A percentile compares a stretch with the other conserved stretches of the same genome.
Conservation (phyloP, 306 rosid species). For the Begonia peltatifolia region DNA sequence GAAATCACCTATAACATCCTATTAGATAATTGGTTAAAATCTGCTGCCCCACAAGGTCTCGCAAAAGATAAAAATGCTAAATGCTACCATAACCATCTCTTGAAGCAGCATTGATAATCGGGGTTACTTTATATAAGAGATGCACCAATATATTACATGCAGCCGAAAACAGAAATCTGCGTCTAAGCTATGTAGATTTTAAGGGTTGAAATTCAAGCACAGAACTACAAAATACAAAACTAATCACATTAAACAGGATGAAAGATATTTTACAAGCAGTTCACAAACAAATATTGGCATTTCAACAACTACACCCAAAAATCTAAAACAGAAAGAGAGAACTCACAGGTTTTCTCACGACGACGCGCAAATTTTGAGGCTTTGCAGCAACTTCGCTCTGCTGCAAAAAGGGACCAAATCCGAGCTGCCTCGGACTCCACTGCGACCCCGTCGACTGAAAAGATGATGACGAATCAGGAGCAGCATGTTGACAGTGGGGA, state of each 20-base stretch:
- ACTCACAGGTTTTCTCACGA: conserved; percentile 64
- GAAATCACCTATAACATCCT: no score
- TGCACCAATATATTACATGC: no score
- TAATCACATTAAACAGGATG: not conserved
- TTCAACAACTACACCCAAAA: conserved; percentile 2
- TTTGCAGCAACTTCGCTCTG: conserved; percentile 23
- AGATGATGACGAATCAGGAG: conserved; percentile 14
- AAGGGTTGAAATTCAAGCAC: no score
- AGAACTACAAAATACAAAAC: not conserved
- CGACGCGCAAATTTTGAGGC: conserved; percentile 31
- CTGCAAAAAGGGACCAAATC: conserved; percentile 39
- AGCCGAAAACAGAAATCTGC: no score
- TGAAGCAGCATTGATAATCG: no score
- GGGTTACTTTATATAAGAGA: no score
- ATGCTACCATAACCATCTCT: no score
- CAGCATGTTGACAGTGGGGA: conserved; percentile 18
- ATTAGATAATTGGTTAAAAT: no score
- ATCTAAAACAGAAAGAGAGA: not conserved
- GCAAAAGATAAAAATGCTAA: no score
- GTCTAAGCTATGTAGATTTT: no score
- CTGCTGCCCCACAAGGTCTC: no score
- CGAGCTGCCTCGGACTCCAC: conserved; percentile 51
- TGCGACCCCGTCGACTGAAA: conserved; percentile 13
- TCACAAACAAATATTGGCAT: no score
- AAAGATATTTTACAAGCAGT: not conserved